Percentiles rank a stretch among this genome's conserved stretches.
Evolutionary conservation across 768 basidiomycete species (phyloP).

Genomic region (Naganishia onofrii): DNA sequence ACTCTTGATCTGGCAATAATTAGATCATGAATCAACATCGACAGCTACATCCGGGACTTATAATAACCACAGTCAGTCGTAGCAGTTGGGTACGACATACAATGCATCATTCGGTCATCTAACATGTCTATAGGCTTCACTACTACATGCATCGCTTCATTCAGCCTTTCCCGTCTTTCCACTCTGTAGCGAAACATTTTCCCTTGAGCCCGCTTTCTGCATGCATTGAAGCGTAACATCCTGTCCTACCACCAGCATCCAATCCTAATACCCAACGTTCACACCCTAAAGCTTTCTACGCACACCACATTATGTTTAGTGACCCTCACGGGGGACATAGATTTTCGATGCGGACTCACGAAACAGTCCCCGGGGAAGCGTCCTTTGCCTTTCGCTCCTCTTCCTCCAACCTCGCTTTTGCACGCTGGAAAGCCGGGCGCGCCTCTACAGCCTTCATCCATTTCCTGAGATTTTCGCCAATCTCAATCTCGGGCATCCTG

Average conservation of each 20-base stretch:
- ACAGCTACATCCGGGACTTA: neutral
- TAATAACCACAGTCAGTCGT: too few relatives aligned
- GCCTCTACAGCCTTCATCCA: constrained; percentile 43
- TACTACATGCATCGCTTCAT: too few relatives aligned
- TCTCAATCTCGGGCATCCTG: constrained; percentile 34
- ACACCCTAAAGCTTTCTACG: constrained; percentile 16
- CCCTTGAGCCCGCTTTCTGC: too few relatives aligned
- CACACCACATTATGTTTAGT: neutral
- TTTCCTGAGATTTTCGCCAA: constrained; percentile 33
- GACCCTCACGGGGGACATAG: neutral
- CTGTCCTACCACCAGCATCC: too few relatives aligned
- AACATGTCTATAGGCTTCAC: too few relatives aligned
- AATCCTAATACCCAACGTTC: too few relatives aligned
- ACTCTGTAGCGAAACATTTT: too few relatives aligned
- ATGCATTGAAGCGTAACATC: too few relatives aligned
- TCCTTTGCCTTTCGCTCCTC: constrained; percentile 42
- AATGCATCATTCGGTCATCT: too few relatives aligned
- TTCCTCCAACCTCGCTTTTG: constrained; percentile 38
- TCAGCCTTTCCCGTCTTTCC: too few relatives aligned
- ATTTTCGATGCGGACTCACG: neutral
- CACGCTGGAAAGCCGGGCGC: constrained; percentile 42
- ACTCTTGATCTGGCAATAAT: neutral
- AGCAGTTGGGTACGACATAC: too few relatives aligned
- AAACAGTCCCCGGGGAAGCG: neutral
- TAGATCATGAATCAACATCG: neutral